Base-by-base conservation (phyloP, 1,139 yeast genomes). In the Magnusiomyces clavatus region DNA sequence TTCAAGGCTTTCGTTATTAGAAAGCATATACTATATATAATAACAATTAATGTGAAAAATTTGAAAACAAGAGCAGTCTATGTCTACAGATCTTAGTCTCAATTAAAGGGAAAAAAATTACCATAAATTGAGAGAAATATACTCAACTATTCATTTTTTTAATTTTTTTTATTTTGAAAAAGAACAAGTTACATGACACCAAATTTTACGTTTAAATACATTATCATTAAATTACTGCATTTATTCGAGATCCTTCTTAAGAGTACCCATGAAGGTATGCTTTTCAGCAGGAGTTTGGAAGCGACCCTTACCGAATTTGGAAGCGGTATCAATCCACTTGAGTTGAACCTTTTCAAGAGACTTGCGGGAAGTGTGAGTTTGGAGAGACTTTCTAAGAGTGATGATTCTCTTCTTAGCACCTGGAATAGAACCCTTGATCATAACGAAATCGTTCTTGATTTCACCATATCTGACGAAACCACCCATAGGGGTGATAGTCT, bases 221-320 rank as follows among this genome's bases (percentile, higher is more conserved):
- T 24, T 24, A 24, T 24, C 31, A 24, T 24, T 24, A 24, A 24
- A 24, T 24, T 24, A 24, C 31, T 24, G 31, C 31, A 24, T 24
- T 54, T 54, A 54, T 54, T 68, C 65, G 65, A 77, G 72, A 65
- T 92, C 98, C 86, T 88, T 90, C 95, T 94, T 94, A 77, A 92
- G 86, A 72, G 98, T 90, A 83, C 99, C 99, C 82, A 90, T 73
- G 92, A 94, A 94, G 73, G 98, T 95, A 75, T 83, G 90, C 90
- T 94, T 94, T 84, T 94, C 99, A 77, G 97, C 98, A 70, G 97
- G 96, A 73, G 98, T 92, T 82, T 94, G 99, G 98, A 94, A 94
- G 84, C 98, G 92, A 83, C 99, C 99, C 89, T 92, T 94, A 86
- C 99, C 99, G 88, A 92, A 92, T 81, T 90, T 90, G 72, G 98